These are phyloP conservation scores for Lanmaoa pseudosensibilis DNA, from an alignment of 768 basidiomycete species.

Conservation along the genomic window DNA sequence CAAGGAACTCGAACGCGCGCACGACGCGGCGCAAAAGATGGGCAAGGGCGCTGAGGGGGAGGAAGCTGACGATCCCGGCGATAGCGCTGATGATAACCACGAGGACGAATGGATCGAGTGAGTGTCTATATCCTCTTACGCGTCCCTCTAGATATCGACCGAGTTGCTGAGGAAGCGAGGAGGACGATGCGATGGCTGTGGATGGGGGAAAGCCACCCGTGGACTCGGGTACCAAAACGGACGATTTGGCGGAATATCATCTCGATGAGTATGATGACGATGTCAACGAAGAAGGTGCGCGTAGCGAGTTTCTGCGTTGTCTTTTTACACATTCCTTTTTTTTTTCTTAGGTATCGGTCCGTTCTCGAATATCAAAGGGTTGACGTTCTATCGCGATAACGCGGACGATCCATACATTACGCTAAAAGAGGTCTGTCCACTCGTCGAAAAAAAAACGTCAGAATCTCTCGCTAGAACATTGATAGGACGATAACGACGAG, in stretches of 20 bases:
- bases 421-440: constrained; percentile 73
- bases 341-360: constrained; percentile 59
- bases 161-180: constrained; percentile 39
- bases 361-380: constrained; percentile 94
- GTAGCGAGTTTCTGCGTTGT: neutral
- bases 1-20: constrained; percentile 78
- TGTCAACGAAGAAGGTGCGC: constrained; percentile 38
- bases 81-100: constrained; percentile 41
- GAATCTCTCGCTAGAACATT: neutral
- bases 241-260: constrained; percentile 85
- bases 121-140: constrained; percentile 38
- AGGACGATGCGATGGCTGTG: constrained; percentile 64
- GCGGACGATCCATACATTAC: constrained; percentile 97
- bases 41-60: constrained; percentile 63
- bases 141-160: constrained; percentile 11
- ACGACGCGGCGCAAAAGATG: constrained; percentile 72
- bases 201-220: constrained; percentile 33
- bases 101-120: constrained; percentile 85
- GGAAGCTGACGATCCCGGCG: constrained; percentile 58
- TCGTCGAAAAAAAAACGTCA: neutral
- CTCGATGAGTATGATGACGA: constrained; percentile 93
- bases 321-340: neutral
- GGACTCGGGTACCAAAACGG: constrained; percentile 38
- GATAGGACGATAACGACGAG: constrained; percentile 41
- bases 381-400: constrained; percentile 89